Percentiles rank a stretch among this genome's conserved stretches.
phyloP scores from a whole-genome alignment of 106 monocot genomes.

The Narthecium ossifragum region DNA sequence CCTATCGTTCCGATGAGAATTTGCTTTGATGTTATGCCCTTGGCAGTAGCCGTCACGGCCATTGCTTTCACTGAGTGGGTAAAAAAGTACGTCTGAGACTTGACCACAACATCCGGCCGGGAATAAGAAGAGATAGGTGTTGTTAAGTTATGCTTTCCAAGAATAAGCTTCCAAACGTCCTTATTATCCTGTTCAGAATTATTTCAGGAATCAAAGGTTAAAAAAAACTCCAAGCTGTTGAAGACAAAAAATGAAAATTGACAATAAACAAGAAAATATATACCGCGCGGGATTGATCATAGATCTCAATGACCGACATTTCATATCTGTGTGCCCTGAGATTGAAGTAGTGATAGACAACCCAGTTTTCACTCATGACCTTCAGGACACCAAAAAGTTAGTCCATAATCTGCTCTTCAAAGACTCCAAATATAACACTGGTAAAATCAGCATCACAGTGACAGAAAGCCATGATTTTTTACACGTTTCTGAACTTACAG shows the following conservation, averaged over 20 bases:
- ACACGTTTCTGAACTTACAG: slow-evolving; percentile 48
- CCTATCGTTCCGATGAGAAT: slow-evolving; percentile 89
- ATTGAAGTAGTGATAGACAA: slow-evolving; percentile 99
- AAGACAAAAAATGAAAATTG: not conserved
- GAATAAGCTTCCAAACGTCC: slow-evolving; percentile 84
- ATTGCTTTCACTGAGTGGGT: slow-evolving; percentile 88
- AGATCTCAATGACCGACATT: slow-evolving; percentile 96
- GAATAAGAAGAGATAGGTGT: slow-evolving; percentile 74
- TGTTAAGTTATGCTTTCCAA: slow-evolving; percentile 95
- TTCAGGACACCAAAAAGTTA: slow-evolving; percentile 25
- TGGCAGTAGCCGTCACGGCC: slow-evolving; percentile 77
- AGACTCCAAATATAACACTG: too few relatives aligned
- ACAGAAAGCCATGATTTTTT: slow-evolving; percentile 8
- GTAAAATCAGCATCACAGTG: too few relatives aligned
- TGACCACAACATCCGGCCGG: slow-evolving; percentile 64
- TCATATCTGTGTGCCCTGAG: slow-evolving; percentile 97
- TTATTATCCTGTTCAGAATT: slow-evolving; percentile 72
- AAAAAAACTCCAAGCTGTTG: too few relatives aligned
- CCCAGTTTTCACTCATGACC: slow-evolving; percentile 98
- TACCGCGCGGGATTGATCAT: slow-evolving; percentile 96
- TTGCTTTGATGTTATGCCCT: slow-evolving; percentile 97
- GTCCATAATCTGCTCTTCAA: too few relatives aligned
- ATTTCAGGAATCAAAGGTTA: not conserved
- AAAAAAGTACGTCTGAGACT: slow-evolving; percentile 95
- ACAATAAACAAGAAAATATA: slow-evolving; percentile 8